Evolutionary conservation across 2,329 filamentous ascomycete species (phyloP), one percentile per base, ranked within the genome.

Genomic region (Colletotrichum orchidophilum): DNA sequence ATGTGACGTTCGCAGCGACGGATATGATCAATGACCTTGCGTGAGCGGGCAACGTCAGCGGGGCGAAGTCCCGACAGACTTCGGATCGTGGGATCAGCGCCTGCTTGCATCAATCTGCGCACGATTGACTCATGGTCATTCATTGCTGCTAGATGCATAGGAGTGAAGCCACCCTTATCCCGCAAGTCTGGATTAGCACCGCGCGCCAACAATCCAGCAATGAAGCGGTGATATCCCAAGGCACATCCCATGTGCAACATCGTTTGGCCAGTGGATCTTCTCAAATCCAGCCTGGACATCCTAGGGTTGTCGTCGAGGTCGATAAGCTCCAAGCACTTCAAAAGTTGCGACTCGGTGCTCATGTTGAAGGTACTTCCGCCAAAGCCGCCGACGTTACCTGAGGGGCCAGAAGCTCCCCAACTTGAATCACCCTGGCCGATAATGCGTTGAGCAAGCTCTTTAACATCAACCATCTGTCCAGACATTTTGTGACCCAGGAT

Each of bases 211-310:
- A 97, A 86, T 33, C 91, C 93, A 13, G 93, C 93, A 60, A 93
- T 93, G 73, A 97, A 92, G 57, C 93, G 89, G 73, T 91, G 88
- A 75, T 94, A 88, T 6, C 94, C 94, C 13, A 95, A 83, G 9
- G 92, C 92, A 75, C 91, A 93, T 2, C 93, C 93, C 73, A 95
- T 85, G 76, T 96, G 94, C 72, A 97, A 87, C 87, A 97, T 92
- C 1, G 93, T 94, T 77, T 96, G 93, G 0, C 94, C 94, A 13
- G 90, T 93, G 1, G 88, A 82, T 73, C 83, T 82, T 75, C 87
- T 87, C 61, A 92, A 83, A 77, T 96, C 93, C 73, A 93, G 89
- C 29, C 87, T 88, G 15, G 92, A 88, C 75, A 87, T 86, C 73
- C 92, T 87, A 4, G 91, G 87, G 77, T 89, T 94, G 75, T 95